Conservation (phyloP, 352 stramenopile genomes). For the Aphanomyces euteiches region DNA sequence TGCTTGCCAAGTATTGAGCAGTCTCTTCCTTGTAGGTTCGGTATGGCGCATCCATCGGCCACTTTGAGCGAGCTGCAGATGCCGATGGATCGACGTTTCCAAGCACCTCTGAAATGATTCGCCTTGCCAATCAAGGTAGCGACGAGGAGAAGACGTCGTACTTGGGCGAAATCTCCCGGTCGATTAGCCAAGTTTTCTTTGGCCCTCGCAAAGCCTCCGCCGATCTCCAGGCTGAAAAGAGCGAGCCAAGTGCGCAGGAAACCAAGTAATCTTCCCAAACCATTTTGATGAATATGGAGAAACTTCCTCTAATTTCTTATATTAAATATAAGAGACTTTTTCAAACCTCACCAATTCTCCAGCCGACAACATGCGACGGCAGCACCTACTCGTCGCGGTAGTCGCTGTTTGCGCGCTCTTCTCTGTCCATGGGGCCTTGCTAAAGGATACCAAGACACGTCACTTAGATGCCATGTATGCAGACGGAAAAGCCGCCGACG, state of each 20-base stretch:
- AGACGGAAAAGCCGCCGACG: background rate
- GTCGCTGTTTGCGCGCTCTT: no score
- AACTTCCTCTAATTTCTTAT: no score
- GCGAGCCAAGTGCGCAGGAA: no score
- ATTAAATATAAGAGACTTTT: no score
- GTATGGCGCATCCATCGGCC: constrained; percentile 22
- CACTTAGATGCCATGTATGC: background rate
- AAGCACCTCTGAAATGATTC: constrained; percentile 28
- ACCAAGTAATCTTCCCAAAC: no score
- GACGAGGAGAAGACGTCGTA: constrained; percentile 21
- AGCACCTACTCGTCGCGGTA: no score
- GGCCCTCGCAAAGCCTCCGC: background rate
- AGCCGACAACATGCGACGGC: no score
- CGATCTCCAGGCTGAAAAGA: no score
- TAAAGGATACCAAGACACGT: no score
- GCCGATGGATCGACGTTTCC: constrained; percentile 22
- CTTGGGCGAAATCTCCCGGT: constrained; percentile 23
- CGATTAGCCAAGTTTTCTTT: constrained; percentile 23
- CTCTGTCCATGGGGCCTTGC: no score
- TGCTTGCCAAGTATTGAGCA: background rate
- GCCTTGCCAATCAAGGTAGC: background rate
- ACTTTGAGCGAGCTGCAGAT: background rate
- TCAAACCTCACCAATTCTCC: no score
- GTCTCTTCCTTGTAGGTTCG: background rate
- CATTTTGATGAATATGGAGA: no score